phyloP scores from a whole-genome alignment of 73 alveolate genomes.

The Uronychia binucleata region DNA sequence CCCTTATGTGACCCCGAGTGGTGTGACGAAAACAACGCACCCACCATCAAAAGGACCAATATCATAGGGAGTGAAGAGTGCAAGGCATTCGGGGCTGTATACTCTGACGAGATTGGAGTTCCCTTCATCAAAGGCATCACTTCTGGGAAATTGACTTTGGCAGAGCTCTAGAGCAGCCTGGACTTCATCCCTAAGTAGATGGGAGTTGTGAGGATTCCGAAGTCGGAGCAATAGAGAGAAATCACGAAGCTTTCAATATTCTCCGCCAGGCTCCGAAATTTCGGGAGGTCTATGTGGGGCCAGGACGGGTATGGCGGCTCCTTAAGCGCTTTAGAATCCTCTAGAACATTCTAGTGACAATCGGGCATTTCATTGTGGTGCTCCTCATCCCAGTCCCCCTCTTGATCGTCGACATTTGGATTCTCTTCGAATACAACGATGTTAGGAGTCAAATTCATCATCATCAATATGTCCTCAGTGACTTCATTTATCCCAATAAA shows the following conservation, averaged over 20 bases:
- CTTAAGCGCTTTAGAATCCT: neutral
- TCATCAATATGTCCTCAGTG: neutral
- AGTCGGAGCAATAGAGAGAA: neutral
- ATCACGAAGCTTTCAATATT: neutral
- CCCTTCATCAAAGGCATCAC: conserved; percentile 1
- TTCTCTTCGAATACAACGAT: neutral
- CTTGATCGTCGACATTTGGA: neutral
- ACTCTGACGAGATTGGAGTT: neutral
- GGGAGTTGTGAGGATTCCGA: conserved; percentile 29
- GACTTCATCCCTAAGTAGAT: neutral
- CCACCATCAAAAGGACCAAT: neutral
- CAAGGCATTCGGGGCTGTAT: neutral
- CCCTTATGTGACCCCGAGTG: conserved; percentile 10
- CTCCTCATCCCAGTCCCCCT: neutral
- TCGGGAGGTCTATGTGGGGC: neutral
- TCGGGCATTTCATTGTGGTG: neutral
- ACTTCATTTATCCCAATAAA: neutral
- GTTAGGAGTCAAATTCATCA: neutral
- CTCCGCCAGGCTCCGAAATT: no score
- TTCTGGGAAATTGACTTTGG: neutral
- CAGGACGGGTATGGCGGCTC: neutral
- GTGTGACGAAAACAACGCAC: neutral
- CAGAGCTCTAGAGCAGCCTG: neutral
- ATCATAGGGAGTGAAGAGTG: neutral
- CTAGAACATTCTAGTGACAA: neutral